Percentiles rank a stretch among this genome's conserved stretches.
Conservation (phyloP, 768 basidiomycete species). For the Lactifluus subvellereus region DNA sequence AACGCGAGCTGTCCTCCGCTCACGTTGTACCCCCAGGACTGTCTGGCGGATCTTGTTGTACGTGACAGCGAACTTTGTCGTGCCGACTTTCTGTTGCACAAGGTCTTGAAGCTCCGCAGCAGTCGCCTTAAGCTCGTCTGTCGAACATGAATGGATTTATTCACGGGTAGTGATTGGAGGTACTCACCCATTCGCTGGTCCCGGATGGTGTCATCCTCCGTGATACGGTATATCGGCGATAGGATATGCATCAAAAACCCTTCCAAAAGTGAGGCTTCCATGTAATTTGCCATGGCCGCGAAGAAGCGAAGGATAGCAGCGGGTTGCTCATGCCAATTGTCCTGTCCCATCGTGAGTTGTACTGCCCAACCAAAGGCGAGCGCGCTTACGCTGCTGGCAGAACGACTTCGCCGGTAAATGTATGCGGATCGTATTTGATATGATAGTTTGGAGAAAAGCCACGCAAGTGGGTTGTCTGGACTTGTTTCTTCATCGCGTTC, state of each 20-base stretch:
- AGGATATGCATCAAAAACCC: slow-evolving; percentile 78
- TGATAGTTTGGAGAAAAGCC: slow-evolving; percentile 93
- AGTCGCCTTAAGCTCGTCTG: slow-evolving; percentile 79
- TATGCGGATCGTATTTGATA: slow-evolving; percentile 77
- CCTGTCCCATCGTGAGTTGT: slow-evolving; percentile 37
- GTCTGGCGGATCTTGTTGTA: slow-evolving; percentile 81
- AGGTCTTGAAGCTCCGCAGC: slow-evolving; percentile 83
- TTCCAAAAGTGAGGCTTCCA: slow-evolving; percentile 55
- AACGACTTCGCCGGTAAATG: slow-evolving; percentile 57
- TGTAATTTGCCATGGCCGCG: slow-evolving; percentile 77
- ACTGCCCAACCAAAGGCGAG: background rate
- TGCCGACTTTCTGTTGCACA: slow-evolving; percentile 80
- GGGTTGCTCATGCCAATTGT: slow-evolving; percentile 80
- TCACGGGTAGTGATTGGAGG: background rate
- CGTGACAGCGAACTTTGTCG: slow-evolving; percentile 69
- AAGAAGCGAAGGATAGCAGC: slow-evolving; percentile 85
- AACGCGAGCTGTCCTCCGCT: slow-evolving; percentile 52
- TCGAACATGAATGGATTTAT: background rate
- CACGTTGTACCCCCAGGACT: slow-evolving; percentile 58
- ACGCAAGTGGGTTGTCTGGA: slow-evolving; percentile 57
- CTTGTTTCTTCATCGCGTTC: slow-evolving; percentile 8
- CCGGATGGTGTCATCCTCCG: slow-evolving; percentile 79
- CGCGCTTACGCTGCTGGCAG: slow-evolving; percentile 40
- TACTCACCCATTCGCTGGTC: slow-evolving; percentile 72
- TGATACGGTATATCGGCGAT: slow-evolving; percentile 78